Percentiles rank a stretch among this genome's conserved stretches.
These are phyloP conservation scores for Terfezia claveryi DNA, from an alignment of 495 filamentous ascomycete species.

Conservation along the genomic window DNA sequence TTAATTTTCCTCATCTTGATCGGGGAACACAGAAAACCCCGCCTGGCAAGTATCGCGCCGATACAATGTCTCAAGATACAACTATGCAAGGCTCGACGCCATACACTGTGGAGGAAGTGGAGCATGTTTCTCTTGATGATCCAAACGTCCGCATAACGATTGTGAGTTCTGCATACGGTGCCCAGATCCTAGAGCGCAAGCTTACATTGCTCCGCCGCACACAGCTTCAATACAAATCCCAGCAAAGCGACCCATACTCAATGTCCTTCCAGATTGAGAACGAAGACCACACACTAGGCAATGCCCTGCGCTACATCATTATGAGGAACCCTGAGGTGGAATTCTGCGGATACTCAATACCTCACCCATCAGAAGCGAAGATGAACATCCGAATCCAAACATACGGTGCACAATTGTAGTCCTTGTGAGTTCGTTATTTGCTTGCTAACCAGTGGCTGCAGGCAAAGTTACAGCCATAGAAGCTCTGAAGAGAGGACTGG, in stretches of 20 bases:
- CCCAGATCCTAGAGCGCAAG: too few relatives aligned
- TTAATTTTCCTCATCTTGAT: too few relatives aligned
- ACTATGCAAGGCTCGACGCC: neutral
- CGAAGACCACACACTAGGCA: slow-evolving; percentile 89
- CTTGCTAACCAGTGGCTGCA: slow-evolving; percentile 4
- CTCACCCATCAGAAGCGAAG: slow-evolving; percentile 82
- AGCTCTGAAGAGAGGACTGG: slow-evolving; percentile 71
- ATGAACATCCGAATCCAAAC: slow-evolving; percentile 97
- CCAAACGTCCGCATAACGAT: neutral
- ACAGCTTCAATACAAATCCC: neutral
- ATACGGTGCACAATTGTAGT: slow-evolving; percentile 39
- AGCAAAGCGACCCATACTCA: neutral
- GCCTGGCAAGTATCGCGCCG: too few relatives aligned
- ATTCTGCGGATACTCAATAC: slow-evolving; percentile 95
- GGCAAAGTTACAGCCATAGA: slow-evolving; percentile 57
- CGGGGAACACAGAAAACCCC: too few relatives aligned
- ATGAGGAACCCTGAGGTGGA: slow-evolving; percentile 98
- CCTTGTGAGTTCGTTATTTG: neutral
- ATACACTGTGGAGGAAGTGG: neutral
- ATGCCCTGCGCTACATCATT: slow-evolving; percentile 80
- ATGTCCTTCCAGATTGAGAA: slow-evolving; percentile 64
- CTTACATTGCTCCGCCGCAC: too few relatives aligned
- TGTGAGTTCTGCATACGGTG: neutral
- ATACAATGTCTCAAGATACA: neutral
- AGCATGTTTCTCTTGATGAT: neutral